These are phyloP conservation scores for Cardamine chenopodiifolia DNA, from an alignment of 345 rosid species.

Conservation along the genomic window DNA sequence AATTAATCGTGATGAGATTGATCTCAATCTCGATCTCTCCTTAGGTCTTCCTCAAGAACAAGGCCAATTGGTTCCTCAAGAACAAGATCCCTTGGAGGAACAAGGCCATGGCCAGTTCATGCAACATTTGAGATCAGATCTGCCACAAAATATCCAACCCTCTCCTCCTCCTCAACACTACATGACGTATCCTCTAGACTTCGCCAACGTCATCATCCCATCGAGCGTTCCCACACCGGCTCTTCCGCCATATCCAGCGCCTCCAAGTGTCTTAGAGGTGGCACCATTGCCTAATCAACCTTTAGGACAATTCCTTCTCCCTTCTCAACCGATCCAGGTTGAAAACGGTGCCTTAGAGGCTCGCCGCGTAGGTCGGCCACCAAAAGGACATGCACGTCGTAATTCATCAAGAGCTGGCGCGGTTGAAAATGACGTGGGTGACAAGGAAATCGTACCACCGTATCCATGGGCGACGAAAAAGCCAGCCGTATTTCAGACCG, in stretches of 20 bases:
- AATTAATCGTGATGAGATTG: not conserved
- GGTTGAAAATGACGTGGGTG: not conserved
- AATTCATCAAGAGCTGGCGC: not conserved
- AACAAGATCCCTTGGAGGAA: not conserved
- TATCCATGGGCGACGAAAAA: constrained; percentile 65
- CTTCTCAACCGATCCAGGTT: not conserved
- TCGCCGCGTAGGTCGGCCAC: constrained; percentile 24
- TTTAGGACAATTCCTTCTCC: not conserved
- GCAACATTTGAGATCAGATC: constrained; percentile 4
- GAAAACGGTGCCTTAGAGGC: not conserved
- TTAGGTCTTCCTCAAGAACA: not conserved
- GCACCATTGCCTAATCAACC: not conserved
- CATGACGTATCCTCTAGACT: not conserved
- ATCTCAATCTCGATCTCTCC: constrained; percentile 20
- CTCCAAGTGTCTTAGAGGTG: not conserved
- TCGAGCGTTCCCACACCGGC: not conserved
- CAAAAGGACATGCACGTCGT: constrained; percentile 5
- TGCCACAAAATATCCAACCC: not conserved
- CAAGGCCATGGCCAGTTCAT: not conserved
- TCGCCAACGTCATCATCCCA: too few species aligned
- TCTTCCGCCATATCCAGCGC: not conserved
- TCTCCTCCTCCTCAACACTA: not conserved
- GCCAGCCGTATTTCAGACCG: constrained; percentile 51
- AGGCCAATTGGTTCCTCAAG: not conserved
- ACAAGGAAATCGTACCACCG: constrained; percentile 14